Evolutionary conservation across 106 monocot species (phyloP), one percentile per base, ranked within the genome.

Genomic region (Apostasia ramifera): DNA sequence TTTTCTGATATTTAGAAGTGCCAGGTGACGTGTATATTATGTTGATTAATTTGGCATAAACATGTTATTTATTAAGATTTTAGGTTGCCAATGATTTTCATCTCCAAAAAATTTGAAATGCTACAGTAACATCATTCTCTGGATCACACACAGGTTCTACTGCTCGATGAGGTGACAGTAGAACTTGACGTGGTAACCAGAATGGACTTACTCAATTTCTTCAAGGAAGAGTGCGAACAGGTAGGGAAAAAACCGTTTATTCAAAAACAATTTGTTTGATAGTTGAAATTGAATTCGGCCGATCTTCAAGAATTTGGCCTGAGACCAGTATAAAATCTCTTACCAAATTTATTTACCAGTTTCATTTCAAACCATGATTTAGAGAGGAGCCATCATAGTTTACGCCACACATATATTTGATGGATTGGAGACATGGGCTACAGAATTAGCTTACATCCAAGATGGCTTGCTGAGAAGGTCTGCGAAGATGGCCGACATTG

Each of bases 341-440:
- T 8, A 8, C 38, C 71, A 44, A 44, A 51, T n/a, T 7, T 70
- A 13, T 26, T 7, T 2, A 55, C 8, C 10, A 6, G 11, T 51
- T 57, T 45, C 51, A 15, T 47, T 26, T 26, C 26, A 1, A 44
- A 44, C 64, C 64, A 47, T 65, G 26, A 50, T 76, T n/a, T 74
- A 97, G 97, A 97, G 97, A 81, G 97, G 84, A 65, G 97, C 92
- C 1, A 92, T 83, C 10, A 89, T 97, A 42, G 97, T 92, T 6
- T 97, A 97, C 66, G 88, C 92, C 39, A 97, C 97, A n/a, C 97
- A 97, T 69, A 97, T 97, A 73, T 97, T 92, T 77, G 97, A 97
- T 71, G 97, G 97, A 3, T 55, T 97, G 49, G 97, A 97, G 72
- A 73, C 86, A 8, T 97, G 97, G 97, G 92, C 97, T 5, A 86